phyloP scores from a whole-genome alignment of 345 rosid species.

The Eucalyptus victrix region DNA sequence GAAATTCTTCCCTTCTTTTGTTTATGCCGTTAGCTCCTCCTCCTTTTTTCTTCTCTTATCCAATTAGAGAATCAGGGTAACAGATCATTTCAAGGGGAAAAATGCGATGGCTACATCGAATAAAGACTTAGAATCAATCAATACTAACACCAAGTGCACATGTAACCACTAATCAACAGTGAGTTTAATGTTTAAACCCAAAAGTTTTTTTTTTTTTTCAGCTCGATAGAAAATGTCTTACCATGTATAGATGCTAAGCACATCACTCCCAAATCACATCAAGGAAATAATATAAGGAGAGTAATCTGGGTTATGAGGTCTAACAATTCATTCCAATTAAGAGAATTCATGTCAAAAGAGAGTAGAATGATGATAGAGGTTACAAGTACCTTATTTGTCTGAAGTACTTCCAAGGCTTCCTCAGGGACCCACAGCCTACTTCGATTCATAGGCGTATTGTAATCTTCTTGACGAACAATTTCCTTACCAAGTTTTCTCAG shows the following conservation, averaged over 20 bases:
- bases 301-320: fast-evolving
- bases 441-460: too few species aligned
- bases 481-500: too few species aligned
- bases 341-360: too few species aligned
- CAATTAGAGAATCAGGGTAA: neutral
- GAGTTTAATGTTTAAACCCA: neutral
- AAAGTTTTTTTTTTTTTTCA: neutral
- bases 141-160: neutral
- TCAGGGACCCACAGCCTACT: fast-evolving
- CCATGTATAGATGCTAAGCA: neutral
- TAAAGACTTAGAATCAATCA: too few species aligned
- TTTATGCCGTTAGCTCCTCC: neutral
- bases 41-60: neutral
- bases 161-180: neutral
- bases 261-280: neutral
- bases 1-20: neutral
- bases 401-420: too few species aligned
- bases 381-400: too few species aligned
- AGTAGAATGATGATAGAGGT: fast-evolving
- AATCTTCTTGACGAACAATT: too few species aligned
- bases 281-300: neutral
- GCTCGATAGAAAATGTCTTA: too few species aligned
- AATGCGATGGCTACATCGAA: too few species aligned
- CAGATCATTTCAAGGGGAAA: neutral
- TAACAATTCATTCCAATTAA: too few species aligned